These are phyloP conservation scores for Hypocreales sp. DNA, from an alignment of 2,329 filamentous ascomycete species.

Conservation along the genomic window DNA sequence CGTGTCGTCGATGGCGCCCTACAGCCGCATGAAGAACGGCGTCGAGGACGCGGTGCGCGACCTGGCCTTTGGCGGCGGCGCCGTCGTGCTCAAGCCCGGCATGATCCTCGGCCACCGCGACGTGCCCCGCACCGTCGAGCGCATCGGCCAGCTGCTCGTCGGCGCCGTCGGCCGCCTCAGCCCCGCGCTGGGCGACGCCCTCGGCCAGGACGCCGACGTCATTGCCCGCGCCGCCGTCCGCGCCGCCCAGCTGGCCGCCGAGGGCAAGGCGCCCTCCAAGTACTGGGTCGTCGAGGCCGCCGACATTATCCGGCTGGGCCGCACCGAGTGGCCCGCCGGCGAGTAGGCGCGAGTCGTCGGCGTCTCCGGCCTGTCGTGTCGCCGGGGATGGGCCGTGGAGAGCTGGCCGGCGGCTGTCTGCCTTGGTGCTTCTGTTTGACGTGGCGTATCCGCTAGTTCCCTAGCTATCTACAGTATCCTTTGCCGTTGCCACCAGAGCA, in stretches of 20 bases:
- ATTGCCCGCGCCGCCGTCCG: conserved; percentile 54
- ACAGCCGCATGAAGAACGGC: conserved; percentile 67
- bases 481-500: no score
- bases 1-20: conserved; percentile 25
- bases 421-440: no score
- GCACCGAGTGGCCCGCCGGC: conserved; percentile 33
- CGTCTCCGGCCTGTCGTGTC: background rate
- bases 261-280: conserved; percentile 43
- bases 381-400: no score
- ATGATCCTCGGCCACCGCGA: conserved; percentile 59
- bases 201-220: conserved; percentile 59
- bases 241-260: conserved; percentile 40
- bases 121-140: conserved; percentile 42
- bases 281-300: conserved; percentile 42
- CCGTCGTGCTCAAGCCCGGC: conserved; percentile 60
- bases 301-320: conserved; percentile 55
- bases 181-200: conserved; percentile 41
- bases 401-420: no score
- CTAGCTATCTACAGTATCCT: no score
- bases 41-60: conserved; percentile 64
- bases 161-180: conserved; percentile 37
- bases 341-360: background rate
- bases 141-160: conserved; percentile 37
- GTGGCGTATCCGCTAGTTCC: no score
- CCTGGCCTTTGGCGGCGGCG: conserved; percentile 63